A percentile compares a stretch with the other conserved stretches of the same genome.
Evolutionary conservation across 2,329 filamentous ascomycete species (phyloP).

Genomic region (Podosphaera fusca): DNA sequence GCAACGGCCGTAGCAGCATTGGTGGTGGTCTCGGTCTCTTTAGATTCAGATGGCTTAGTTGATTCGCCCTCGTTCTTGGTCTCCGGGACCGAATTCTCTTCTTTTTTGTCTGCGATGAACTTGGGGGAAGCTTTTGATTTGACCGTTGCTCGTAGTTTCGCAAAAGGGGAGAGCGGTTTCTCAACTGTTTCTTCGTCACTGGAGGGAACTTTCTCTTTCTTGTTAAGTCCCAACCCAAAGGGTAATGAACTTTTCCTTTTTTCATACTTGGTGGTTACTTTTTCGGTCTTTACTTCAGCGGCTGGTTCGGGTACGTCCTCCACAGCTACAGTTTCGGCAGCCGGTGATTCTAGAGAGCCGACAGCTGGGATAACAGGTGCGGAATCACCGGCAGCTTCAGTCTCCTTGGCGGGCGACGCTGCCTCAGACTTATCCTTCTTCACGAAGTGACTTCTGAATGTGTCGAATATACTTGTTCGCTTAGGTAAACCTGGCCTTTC

Average conservation of each 20-base stretch:
- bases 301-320: conserved; percentile 15
- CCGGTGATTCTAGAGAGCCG: conserved; percentile 14
- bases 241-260: conserved; percentile 38
- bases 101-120: conserved; percentile 21
- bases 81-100: conserved; percentile 21
- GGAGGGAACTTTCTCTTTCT: conserved; percentile 29
- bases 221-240: conserved; percentile 27
- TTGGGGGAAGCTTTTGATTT: conserved; percentile 17
- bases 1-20: conserved; percentile 9
- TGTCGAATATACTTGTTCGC: conserved; percentile 16
- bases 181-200: conserved; percentile 22
- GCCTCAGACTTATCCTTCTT: conserved; percentile 13
- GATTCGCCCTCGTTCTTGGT: conserved; percentile 12
- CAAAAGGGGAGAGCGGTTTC: conserved; percentile 16
- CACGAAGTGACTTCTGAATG: conserved; percentile 13
- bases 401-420: conserved; percentile 15
- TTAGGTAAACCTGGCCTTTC: conserved; percentile 14
- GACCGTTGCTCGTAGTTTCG: conserved; percentile 17
- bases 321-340: conserved; percentile 13
- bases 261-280: conserved; percentile 18
- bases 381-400: conserved; percentile 14
- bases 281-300: conserved; percentile 20
- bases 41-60: conserved; percentile 4
- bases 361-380: conserved; percentile 17
- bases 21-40: conserved; percentile 2